phyloP scores from a whole-genome alignment of 345 rosid genomes.

The Litchi chinensis region DNA sequence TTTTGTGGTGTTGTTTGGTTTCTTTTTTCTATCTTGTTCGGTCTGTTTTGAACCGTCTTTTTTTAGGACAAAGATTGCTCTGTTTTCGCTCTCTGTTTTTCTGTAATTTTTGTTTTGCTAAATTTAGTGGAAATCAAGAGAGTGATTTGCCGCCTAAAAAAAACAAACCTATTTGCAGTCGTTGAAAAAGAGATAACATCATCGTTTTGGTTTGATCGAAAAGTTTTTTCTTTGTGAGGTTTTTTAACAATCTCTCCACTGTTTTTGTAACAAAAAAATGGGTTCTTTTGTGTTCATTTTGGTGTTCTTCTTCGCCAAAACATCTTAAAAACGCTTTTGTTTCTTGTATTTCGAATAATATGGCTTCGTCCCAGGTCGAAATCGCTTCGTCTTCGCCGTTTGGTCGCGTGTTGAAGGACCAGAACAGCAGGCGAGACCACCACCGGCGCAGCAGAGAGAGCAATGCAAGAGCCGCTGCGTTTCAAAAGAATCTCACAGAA shows the following conservation, averaged over 20 bases:
- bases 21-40: not conserved
- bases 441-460: constrained; percentile 39
- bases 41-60: not conserved
- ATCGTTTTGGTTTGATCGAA: not conserved
- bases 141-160: not conserved
- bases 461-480: constrained; percentile 44
- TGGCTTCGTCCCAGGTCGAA: constrained; percentile 80
- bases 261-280: not conserved
- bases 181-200: not conserved
- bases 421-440: constrained; percentile 46
- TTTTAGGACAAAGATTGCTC: not conserved
- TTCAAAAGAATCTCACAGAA: constrained; percentile 63
- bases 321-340: not conserved
- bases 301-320: not conserved
- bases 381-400: constrained; percentile 59
- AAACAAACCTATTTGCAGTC: not conserved
- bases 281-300: constrained; percentile 1
- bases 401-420: constrained; percentile 64
- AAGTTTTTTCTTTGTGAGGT: not conserved
- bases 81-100: not conserved
- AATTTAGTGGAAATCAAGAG: too few relatives aligned
- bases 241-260: constrained; percentile 8
- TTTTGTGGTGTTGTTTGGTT: not conserved
- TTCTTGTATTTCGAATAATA: constrained; percentile 3
- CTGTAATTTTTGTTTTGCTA: too few relatives aligned